Percentiles rank a stretch among this genome's conserved stretches.
phyloP scores from a whole-genome alignment of 2,329 filamentous ascomycete species.

The Neonectria faginata region DNA sequence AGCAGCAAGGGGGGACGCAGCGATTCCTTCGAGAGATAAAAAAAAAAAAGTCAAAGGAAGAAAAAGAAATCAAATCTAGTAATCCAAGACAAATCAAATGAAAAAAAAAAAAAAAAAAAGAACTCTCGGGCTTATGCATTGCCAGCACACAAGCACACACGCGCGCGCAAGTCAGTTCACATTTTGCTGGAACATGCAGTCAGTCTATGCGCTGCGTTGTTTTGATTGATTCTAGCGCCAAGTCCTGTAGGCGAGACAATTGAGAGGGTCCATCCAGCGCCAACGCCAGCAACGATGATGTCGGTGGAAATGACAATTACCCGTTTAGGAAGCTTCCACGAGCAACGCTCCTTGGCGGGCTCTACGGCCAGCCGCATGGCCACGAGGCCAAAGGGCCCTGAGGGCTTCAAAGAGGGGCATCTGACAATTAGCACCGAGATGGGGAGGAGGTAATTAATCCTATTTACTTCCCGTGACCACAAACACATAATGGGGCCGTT shows the following conservation, averaged over 20 bases:
- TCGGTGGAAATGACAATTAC: slow-evolving; percentile 45
- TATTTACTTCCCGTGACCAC: slow-evolving; percentile 10
- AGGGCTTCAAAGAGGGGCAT: slow-evolving; percentile 1
- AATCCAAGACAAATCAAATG: slow-evolving; percentile 1
- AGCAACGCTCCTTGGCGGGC: slow-evolving; percentile 27
- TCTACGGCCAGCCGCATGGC: slow-evolving; percentile 28
- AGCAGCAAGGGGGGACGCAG: neutral
- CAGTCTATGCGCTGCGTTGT: neutral
- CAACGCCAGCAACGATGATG: slow-evolving; percentile 33
- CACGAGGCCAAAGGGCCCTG: slow-evolving; percentile 25
- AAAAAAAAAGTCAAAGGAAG: neutral
- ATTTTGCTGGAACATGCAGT: slow-evolving; percentile 11
- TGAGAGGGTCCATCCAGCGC: slow-evolving; percentile 14
- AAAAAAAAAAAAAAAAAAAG: neutral
- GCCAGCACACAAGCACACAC: slow-evolving; percentile 21
- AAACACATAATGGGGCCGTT: slow-evolving; percentile 7
- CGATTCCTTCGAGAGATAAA: neutral
- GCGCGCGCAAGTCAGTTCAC: slow-evolving; percentile 1
- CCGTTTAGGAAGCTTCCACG: slow-evolving; percentile 36
- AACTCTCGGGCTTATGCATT: slow-evolving; percentile 23
- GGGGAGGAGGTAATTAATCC: slow-evolving; percentile 9
- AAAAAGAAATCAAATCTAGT: slow-evolving; percentile 2
- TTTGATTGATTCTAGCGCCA: slow-evolving; percentile 12
- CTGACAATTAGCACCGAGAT: slow-evolving; percentile 13
- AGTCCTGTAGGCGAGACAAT: slow-evolving; percentile 8